A percentile compares a stretch with the other conserved stretches of the same genome.
phyloP scores from a whole-genome alignment of 495 filamentous ascomycete genomes.

The Trichoderma asperelloides region DNA sequence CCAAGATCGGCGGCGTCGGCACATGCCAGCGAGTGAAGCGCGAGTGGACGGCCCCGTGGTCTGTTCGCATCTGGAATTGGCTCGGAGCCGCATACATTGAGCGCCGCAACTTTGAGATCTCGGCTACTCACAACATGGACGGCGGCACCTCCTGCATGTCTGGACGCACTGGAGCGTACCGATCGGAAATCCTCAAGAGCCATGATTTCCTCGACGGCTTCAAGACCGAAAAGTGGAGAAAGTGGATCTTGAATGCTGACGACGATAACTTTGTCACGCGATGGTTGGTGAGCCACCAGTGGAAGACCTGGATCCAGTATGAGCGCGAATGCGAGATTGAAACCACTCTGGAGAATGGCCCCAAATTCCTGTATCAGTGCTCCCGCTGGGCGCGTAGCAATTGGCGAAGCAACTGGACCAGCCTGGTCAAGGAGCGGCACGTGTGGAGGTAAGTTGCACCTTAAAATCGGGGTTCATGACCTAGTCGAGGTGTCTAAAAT shows the following conservation, averaged over 20 bases:
- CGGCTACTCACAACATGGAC: constrained; percentile 75
- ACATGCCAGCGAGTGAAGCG: constrained; percentile 74
- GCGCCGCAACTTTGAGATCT: constrained; percentile 81
- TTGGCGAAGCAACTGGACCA: constrained; percentile 74
- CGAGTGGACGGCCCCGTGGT: constrained; percentile 44
- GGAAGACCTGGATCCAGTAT: constrained; percentile 73
- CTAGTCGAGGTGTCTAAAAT: constrained; percentile 1
- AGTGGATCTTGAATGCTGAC: constrained; percentile 68
- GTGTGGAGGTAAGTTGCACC: constrained; percentile 54
- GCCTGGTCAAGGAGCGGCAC: constrained; percentile 59
- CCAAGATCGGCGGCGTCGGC: constrained; percentile 68
- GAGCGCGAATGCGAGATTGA: constrained; percentile 62
- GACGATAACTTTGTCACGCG: constrained; percentile 81
- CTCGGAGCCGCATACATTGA: constrained; percentile 77
- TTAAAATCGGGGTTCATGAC: background rate
- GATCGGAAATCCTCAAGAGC: constrained; percentile 69
- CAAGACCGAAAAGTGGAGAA: constrained; percentile 62
- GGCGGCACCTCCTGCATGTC: constrained; percentile 84
- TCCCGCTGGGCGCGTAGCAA: constrained; percentile 75
- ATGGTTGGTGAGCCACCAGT: constrained; percentile 66
- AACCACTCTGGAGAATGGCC: constrained; percentile 67
- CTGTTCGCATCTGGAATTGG: constrained; percentile 59
- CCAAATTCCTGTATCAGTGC: constrained; percentile 68
- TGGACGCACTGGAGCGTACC: constrained; percentile 76
- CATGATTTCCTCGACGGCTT: constrained; percentile 64